A percentile compares a stretch with the other conserved stretches of the same genome.
These are phyloP conservation scores for Entomortierella beljakovae DNA, from an alignment of 192 early-diverging fungal genomes.

Conservation along the genomic window DNA sequence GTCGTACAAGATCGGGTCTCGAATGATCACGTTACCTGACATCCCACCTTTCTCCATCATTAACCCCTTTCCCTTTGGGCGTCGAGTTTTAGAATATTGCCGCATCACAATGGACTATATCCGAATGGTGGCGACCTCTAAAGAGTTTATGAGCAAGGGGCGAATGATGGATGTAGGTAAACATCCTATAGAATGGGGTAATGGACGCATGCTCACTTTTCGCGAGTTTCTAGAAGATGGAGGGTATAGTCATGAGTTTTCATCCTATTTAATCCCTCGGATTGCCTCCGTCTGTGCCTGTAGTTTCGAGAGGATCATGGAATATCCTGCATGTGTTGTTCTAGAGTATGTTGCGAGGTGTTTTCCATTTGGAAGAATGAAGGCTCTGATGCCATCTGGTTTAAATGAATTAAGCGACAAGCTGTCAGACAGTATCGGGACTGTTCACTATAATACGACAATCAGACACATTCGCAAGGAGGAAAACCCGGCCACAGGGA, in stretches of 20 bases:
- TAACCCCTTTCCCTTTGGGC: conserved; percentile 39
- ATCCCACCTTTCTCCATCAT: conserved; percentile 35
- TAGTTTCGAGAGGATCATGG: conserved; percentile 51
- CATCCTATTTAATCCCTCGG: conserved; percentile 40
- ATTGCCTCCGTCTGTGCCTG: conserved; percentile 56
- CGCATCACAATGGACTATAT: conserved; percentile 35
- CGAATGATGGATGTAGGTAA: conserved; percentile 52
- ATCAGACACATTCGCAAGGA: conserved; percentile 13
- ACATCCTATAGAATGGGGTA: conserved; percentile 42
- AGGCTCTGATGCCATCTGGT: conserved; percentile 18
- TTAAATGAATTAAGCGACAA: conserved; percentile 30
- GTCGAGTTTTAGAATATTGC: conserved; percentile 28
- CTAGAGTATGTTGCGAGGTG: conserved; percentile 51
- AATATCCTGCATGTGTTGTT: conserved; percentile 44
- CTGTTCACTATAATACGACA: conserved; percentile 38
- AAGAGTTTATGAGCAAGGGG: conserved; percentile 38
- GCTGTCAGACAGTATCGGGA: conserved; percentile 22
- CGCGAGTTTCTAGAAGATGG: conserved; percentile 36
- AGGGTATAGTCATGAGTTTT: conserved; percentile 47
- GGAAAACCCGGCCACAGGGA: neutral
- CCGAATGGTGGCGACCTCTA: conserved; percentile 25
- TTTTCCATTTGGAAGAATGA: conserved; percentile 49
- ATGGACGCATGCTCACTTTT: conserved; percentile 27
- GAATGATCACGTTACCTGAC: conserved; percentile 37
- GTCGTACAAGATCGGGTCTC: conserved; percentile 35